These are phyloP conservation scores for Symbiodinium natans DNA, from an alignment of 73 alveolate genomes.

Conservation along the genomic window DNA sequence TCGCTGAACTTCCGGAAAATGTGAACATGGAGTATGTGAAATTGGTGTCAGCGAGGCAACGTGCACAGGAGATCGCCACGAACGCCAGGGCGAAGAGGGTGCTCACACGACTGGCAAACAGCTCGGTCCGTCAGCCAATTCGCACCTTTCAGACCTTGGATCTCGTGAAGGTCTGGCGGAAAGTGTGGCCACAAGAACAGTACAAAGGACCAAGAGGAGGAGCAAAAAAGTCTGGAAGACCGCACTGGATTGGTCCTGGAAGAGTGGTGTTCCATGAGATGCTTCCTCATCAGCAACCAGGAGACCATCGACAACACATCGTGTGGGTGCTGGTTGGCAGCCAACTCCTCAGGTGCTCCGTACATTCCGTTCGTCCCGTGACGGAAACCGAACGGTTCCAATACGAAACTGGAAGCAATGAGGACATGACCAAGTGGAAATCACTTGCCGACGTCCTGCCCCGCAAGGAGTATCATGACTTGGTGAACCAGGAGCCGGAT, in stretches of 20 bases:
- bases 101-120: background rate
- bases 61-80: background rate
- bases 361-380: background rate
- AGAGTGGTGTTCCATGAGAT: background rate
- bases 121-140: background rate
- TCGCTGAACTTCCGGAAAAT: background rate
- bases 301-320: background rate
- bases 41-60: background rate
- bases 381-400: background rate
- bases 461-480: background rate
- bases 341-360: background rate
- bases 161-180: background rate
- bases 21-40: background rate
- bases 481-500: background rate
- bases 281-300: background rate
- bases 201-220: background rate
- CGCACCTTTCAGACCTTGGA: background rate
- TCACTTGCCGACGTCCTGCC: background rate
- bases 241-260: background rate
- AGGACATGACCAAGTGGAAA: background rate
- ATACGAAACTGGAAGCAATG: background rate
- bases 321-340: background rate
- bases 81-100: background rate
- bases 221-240: background rate
- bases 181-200: background rate